Percentiles rank a stretch among this genome's conserved stretches.
Evolutionary conservation across 805 yeast genomes (phyloP).

Genomic region (Saturnispora gosingensis): DNA sequence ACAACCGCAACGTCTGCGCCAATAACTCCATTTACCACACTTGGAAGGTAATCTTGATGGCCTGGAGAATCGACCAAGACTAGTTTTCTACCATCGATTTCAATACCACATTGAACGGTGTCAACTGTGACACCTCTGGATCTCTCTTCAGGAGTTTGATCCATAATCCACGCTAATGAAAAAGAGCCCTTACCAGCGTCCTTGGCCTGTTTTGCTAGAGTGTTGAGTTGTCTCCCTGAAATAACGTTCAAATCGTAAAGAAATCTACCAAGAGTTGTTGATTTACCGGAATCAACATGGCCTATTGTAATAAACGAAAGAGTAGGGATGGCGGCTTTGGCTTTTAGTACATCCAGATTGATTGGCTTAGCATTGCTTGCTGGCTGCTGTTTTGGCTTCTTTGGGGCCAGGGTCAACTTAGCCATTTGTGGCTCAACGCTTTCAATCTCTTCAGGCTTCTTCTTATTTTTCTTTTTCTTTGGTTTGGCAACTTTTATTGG

Average conservation of each 20-base stretch:
- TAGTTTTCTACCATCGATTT: conserved; percentile 43
- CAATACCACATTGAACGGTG: conserved; percentile 59
- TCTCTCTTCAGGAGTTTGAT: conserved; percentile 71
- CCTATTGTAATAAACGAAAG: conserved; percentile 75
- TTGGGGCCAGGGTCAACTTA: conserved; percentile 4
- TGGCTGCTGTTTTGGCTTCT: neutral
- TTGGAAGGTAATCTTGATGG: conserved; percentile 74
- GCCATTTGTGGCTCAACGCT: conserved; percentile 6
- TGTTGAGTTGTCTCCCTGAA: conserved; percentile 54
- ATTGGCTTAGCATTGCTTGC: neutral
- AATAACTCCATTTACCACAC: conserved; percentile 74
- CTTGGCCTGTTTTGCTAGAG: conserved; percentile 54
- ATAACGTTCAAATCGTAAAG: conserved; percentile 60
- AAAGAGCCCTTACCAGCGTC: conserved; percentile 67
- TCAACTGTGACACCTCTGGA: conserved; percentile 72
- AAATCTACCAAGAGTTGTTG: conserved; percentile 69
- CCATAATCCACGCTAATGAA: conserved; percentile 81
- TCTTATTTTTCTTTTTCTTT: conserved; percentile 7
- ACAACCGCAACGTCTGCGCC: conserved; percentile 71
- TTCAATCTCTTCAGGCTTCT: neutral
- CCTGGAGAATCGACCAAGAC: conserved; percentile 83
- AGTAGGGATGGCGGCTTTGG: conserved; percentile 38
- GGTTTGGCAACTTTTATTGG: conserved; percentile 9
- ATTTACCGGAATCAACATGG: conserved; percentile 81
- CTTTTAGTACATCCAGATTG: conserved; percentile 16